Base-by-base conservation (phyloP, 2,329 filamentous ascomycete genomes). In the Fusarium sp. region DNA sequence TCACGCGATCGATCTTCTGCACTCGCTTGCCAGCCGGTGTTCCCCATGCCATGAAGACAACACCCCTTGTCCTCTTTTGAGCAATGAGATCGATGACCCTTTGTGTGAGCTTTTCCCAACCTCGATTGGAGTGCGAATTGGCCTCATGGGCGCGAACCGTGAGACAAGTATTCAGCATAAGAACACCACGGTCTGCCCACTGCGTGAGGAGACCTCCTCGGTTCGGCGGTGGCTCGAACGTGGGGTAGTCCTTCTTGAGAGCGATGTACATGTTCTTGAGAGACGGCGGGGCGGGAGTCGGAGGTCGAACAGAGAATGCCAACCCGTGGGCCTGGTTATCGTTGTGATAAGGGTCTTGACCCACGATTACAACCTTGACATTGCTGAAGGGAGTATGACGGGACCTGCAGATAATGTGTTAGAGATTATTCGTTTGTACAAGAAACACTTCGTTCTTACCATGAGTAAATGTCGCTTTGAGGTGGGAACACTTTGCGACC, bases 301-400 rank as follows among this genome's bases (percentile, higher is more conserved):
- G 96, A 4, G 95, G 90, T 11, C 92, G 92, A 56, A 98, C 94
- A 47, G 93, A 97, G 85, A 99, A 99, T 77, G 92, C 95, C 61
- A 99, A 89, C 43, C 96, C 96, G 79, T 98, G 96, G 50, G 96
- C 96, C 84, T 99, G 96, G 79, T 96, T 96, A 78, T 88, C 79
- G 78, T 97, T 97, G 83, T 99, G 96, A 79, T 99, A 99, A 4
- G 96, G 96, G 78, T 99, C 96, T 82, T 99, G 96, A 69, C 96
- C 96, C 55, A 98, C 80, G 75, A 99, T 94, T 63, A 99, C 94
- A 58, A 92, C 92, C 79, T 97, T 97, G 78, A 98, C 94, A 15
- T 85, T 90, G 81, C 90, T 83, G 72, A 99, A 90, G 9, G 96
- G 94, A 1, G 95, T 97, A 78, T 97, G 92, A 25, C 94, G 92